A percentile compares a stretch with the other conserved stretches of the same genome.
These are phyloP conservation scores for Triangularia verruculosa DNA, from an alignment of 2,329 filamentous ascomycete species.

Conservation along the genomic window DNA sequence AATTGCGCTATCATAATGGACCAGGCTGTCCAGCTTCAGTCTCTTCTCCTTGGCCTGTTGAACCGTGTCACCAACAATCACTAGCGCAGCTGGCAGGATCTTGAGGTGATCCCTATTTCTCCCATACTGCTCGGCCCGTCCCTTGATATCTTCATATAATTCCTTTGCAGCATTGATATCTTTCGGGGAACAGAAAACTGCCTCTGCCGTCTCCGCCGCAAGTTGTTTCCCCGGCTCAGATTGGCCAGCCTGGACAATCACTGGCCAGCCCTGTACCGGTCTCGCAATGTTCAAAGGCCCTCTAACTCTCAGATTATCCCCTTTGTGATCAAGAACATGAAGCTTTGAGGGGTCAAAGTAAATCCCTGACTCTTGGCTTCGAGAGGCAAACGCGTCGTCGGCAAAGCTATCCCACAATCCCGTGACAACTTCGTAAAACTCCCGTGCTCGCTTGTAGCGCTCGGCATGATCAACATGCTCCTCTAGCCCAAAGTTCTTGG, in stretches of 20 bases:
- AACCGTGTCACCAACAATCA: constrained; percentile 48
- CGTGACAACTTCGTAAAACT: constrained; percentile 53
- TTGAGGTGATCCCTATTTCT: constrained; percentile 46
- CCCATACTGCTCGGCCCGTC: constrained; percentile 43
- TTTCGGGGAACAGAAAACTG: constrained; percentile 49
- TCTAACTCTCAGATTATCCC: constrained; percentile 44
- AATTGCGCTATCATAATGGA: constrained; percentile 54
- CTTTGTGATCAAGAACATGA: constrained; percentile 50
- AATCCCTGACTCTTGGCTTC: constrained; percentile 45
- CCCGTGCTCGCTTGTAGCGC: constrained; percentile 49
- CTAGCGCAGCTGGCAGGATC: constrained; percentile 49
- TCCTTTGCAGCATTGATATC: constrained; percentile 45
- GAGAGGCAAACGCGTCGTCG: constrained; percentile 50
- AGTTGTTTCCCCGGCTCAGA: constrained; percentile 51
- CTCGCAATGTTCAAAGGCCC: constrained; percentile 52
- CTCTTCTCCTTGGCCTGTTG: constrained; percentile 49
- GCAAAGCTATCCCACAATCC: constrained; percentile 54
- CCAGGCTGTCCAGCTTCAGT: constrained; percentile 47
- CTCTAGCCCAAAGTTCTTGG: constrained; percentile 50
- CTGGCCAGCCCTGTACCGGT: constrained; percentile 53
- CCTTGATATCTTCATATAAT: constrained; percentile 52
- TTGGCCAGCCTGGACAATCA: constrained; percentile 54
- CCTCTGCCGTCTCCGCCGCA: constrained; percentile 52
- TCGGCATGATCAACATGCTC: constrained; percentile 49
- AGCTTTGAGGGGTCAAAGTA: constrained; percentile 51